phyloP scores from a whole-genome alignment of 306 rosid species.

The Myrica gale region DNA sequence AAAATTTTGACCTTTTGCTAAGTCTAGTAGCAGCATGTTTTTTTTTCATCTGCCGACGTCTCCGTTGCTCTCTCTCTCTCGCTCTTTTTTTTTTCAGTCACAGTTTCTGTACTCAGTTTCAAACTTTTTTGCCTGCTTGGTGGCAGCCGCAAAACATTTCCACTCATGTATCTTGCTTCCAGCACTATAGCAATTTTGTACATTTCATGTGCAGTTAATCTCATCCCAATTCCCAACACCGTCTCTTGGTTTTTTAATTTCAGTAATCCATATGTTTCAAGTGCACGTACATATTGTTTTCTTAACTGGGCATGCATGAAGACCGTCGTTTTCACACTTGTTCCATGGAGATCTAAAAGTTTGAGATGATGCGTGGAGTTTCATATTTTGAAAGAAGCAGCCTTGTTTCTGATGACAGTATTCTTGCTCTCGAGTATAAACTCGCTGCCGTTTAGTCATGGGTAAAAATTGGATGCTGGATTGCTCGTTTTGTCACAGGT shows the following conservation, averaged over 20 bases:
- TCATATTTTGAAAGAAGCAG: not conserved
- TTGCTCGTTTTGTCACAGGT: too few relatives aligned
- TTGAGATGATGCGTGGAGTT: not conserved
- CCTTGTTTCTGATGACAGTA: too few relatives aligned
- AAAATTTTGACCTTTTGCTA: conserved; percentile 40
- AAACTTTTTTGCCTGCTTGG: conserved; percentile 39
- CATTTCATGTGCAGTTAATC: conserved; percentile 8
- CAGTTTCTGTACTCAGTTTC: conserved; percentile 27
- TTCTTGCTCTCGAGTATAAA: too few relatives aligned
- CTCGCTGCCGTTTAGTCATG: too few relatives aligned
- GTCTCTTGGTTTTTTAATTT: not conserved
- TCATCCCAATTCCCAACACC: not conserved
- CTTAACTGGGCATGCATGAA: not conserved
- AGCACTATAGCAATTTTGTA: conserved; percentile 1
- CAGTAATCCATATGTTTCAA: not conserved
- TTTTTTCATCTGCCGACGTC: conserved; percentile 45
- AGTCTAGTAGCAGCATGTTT: conserved; percentile 34
- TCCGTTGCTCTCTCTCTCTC: conserved; percentile 33
- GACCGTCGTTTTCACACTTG: too few relatives aligned
- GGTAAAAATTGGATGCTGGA: too few relatives aligned
- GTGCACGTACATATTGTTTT: not conserved
- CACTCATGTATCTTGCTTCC: conserved; percentile 35
- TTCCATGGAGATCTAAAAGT: not conserved
- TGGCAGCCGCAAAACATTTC: conserved; percentile 38
- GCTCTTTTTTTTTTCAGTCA: conserved; percentile 18